Percentiles rank a stretch among this genome's conserved stretches.
Evolutionary conservation across 169 alveolate genomes (phyloP).

Genomic region (Cardiosporidium cionae): DNA sequence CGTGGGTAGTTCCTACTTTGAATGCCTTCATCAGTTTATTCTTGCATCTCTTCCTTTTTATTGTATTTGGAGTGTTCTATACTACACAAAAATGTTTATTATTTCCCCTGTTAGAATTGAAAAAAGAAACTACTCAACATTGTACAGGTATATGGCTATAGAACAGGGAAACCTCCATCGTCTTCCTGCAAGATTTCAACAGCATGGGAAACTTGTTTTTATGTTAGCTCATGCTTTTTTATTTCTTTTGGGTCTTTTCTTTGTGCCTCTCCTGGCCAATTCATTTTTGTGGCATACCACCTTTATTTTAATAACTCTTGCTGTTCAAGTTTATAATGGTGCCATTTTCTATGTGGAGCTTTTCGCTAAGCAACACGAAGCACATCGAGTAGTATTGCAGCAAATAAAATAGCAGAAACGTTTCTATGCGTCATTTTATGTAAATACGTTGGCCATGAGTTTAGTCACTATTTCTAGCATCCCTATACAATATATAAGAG

Average conservation of each 20-base stretch:
- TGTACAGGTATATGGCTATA: neutral
- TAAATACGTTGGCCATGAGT: too few species aligned
- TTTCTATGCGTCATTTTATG: too few species aligned
- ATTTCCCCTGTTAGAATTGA: neutral
- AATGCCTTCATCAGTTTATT: neutral
- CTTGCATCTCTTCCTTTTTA: neutral
- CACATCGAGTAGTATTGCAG: too few species aligned
- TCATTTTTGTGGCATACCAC: neutral
- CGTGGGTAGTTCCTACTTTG: neutral
- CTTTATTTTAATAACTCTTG: neutral
- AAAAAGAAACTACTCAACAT: neutral
- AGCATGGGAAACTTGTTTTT: neutral
- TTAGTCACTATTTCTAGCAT: too few species aligned
- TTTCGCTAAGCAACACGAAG: slow-evolving; percentile 1
- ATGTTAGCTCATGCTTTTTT: neutral
- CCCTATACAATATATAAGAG: too few species aligned
- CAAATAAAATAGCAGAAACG: too few species aligned
- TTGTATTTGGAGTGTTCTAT: neutral
- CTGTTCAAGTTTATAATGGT: neutral
- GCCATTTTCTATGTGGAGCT: neutral
- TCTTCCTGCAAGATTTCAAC: neutral
- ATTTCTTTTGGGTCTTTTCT: neutral
- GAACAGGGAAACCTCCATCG: neutral
- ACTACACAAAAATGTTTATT: slow-evolving; percentile 2
- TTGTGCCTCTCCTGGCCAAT: neutral